Conservation (phyloP, 2,329 filamentous ascomycete species). For the Colletotrichum kahawae region DNA sequence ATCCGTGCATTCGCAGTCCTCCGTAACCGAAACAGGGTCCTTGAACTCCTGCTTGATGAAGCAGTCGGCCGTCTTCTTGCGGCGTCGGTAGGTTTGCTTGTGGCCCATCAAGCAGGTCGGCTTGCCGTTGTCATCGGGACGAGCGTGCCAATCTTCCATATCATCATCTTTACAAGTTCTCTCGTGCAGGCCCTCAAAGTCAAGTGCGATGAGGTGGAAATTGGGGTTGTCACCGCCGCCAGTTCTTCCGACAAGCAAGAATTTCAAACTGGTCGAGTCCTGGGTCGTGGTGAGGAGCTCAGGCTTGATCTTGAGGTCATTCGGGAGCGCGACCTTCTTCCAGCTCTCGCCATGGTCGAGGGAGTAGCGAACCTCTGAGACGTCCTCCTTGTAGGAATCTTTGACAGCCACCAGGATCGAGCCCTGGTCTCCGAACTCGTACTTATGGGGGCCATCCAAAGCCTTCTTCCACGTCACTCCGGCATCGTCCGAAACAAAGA, state of each 20-base stretch:
- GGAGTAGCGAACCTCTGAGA: conserved; percentile 73
- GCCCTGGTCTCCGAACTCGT: conserved; percentile 94
- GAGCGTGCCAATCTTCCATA: conserved; percentile 88
- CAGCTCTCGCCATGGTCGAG: conserved; percentile 89
- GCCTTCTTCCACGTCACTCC: conserved; percentile 82
- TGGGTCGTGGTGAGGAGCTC: conserved; percentile 83
- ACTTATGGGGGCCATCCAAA: conserved; percentile 85
- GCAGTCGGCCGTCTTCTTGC: conserved; percentile 88
- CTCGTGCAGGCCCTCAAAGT: conserved; percentile 84
- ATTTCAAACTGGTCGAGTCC: conserved; percentile 92
- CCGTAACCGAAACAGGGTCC: conserved; percentile 71
- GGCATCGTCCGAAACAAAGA: conserved; percentile 91
- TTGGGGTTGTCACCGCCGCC: conserved; percentile 55
- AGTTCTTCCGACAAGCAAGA: conserved; percentile 73
- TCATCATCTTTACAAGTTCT: conserved; percentile 78
- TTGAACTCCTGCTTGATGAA: conserved; percentile 88
- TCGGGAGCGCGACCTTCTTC: conserved; percentile 72
- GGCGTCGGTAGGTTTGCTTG: conserved; percentile 82
- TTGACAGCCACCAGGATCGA: conserved; percentile 84
- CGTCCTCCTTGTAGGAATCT: conserved; percentile 69
- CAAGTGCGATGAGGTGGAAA: conserved; percentile 74
- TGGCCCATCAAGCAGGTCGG: conserved; percentile 95
- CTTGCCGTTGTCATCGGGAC: conserved; percentile 79
- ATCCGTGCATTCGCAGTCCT: conserved; percentile 81
- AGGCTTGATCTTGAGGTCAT: conserved; percentile 71